Percentiles rank a stretch among this genome's conserved stretches.
Evolutionary conservation across 2,329 filamentous ascomycete genomes (phyloP).

Genomic region (Malbranchea zuffiana): DNA sequence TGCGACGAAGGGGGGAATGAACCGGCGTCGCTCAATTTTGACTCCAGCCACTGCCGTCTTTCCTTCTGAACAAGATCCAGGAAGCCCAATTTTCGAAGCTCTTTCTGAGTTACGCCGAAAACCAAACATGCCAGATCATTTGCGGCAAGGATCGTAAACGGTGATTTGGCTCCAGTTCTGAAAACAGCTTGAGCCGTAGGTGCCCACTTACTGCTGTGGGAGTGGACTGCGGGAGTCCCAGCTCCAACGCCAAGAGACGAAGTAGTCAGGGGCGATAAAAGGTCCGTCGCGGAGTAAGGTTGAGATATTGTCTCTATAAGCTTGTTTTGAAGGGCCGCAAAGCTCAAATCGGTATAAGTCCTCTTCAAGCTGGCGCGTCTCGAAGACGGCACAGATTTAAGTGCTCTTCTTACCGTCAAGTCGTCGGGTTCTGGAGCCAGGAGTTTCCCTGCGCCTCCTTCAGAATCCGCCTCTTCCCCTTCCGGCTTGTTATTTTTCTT

Average conservation of each 20-base stretch:
- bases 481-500: conserved; percentile 3
- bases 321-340: conserved; percentile 65
- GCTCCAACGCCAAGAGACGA: conserved; percentile 31
- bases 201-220: conserved; percentile 80
- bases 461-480: conserved; percentile 2
- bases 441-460: conserved; percentile 1
- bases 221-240: conserved; percentile 54
- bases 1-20: too few species aligned
- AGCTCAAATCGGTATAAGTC: conserved; percentile 73
- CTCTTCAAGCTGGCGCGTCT: conserved; percentile 64
- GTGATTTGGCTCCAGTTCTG: conserved; percentile 78
- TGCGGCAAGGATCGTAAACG: conserved; percentile 91
- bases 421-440: conserved; percentile 24
- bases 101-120: conserved; percentile 97
- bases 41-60: conserved; percentile 76
- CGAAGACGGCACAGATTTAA: conserved; percentile 40
- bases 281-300: conserved; percentile 56
- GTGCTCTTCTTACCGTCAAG: conserved; percentile 23
- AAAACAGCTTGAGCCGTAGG: conserved; percentile 94
- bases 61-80: conserved; percentile 89
- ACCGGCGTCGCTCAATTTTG: conserved; percentile 52
- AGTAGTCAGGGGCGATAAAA: conserved; percentile 29
- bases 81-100: conserved; percentile 89
- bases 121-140: conserved; percentile 94
- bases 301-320: conserved; percentile 76